Percentiles rank a stretch among this genome's conserved stretches.
phyloP scores from a whole-genome alignment of 805 yeast genomes.

The Zygotorulaspora florentina region DNA sequence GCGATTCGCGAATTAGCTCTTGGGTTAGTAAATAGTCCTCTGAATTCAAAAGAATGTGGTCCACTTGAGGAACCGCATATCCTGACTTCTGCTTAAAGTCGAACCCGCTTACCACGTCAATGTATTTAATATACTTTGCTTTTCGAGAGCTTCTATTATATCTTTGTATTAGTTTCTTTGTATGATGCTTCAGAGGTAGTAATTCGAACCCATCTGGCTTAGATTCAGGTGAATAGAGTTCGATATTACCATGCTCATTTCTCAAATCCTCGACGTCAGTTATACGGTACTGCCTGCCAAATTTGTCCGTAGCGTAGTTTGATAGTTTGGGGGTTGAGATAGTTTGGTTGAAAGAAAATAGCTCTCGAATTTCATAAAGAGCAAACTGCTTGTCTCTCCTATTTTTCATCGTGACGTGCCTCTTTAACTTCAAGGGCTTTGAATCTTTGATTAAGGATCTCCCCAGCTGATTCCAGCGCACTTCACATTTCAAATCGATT shows the following conservation, averaged over 20 bases:
- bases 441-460: conserved; percentile 13
- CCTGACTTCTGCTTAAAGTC: conserved; percentile 27
- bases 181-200: conserved; percentile 2
- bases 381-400: conserved; percentile 3
- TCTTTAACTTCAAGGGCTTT: conserved; percentile 14
- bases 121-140: conserved; percentile 10
- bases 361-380: conserved; percentile 15
- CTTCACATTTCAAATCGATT: conserved; percentile 18
- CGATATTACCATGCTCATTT: conserved; percentile 23
- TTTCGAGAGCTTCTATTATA: conserved; percentile 11
- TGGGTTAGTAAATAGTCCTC: conserved; percentile 10
- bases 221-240: conserved; percentile 16
- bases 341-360: conserved; percentile 27
- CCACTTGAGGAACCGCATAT: conserved; percentile 23
- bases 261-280: conserved; percentile 16
- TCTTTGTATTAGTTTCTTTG: conserved; percentile 8
- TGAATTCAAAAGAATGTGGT: conserved; percentile 17
- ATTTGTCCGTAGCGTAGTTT: conserved; percentile 2
- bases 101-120: conserved; percentile 30
- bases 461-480: conserved; percentile 30
- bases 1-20: conserved; percentile 2
- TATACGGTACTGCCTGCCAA: conserved; percentile 9
- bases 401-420: conserved; percentile 7
- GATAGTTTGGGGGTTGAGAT: conserved; percentile 18
- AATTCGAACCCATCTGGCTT: conserved; percentile 23